Conservation (phyloP, 1,284 basidiomycete species). For the Boletellus sp. region DNA sequence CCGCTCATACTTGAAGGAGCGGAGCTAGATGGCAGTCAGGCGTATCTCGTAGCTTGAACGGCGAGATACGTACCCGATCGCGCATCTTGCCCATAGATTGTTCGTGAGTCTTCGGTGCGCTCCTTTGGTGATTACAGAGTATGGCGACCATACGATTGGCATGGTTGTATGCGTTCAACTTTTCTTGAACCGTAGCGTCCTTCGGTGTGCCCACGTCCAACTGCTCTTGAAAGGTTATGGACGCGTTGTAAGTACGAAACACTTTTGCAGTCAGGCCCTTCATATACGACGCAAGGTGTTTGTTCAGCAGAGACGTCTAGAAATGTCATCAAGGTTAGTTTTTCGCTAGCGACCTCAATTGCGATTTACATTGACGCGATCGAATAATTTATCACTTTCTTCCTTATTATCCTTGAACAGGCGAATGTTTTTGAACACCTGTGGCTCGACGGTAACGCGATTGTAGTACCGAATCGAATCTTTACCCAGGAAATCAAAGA, state of each 20-base stretch:
- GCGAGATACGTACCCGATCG: constrained; percentile 63
- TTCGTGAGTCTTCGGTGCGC: constrained; percentile 86
- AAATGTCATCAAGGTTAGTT: constrained; percentile 11
- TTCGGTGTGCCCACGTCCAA: constrained; percentile 73
- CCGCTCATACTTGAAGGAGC: constrained; percentile 87
- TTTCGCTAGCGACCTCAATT: constrained; percentile 2
- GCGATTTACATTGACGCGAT: constrained; percentile 77
- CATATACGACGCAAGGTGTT: constrained; percentile 89
- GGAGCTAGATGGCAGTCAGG: constrained; percentile 43
- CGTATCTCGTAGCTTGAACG: constrained; percentile 1
- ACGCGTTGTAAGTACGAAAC: constrained; percentile 98
- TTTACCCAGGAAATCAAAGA: constrained; percentile 96
- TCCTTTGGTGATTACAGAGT: constrained; percentile 96
- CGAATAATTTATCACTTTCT: constrained; percentile 88
- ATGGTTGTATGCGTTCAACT: constrained; percentile 91
- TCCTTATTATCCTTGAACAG: constrained; percentile 89
- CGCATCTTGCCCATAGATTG: constrained; percentile 90
- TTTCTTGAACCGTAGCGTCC: constrained; percentile 81
- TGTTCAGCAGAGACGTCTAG: constrained; percentile 83
- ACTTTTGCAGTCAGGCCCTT: constrained; percentile 95
- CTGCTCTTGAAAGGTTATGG: constrained; percentile 88
- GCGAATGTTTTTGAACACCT: constrained; percentile 89
- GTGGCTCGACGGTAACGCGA: constrained; percentile 79
- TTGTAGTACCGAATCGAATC: constrained; percentile 97
- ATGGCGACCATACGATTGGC: constrained; percentile 95